Percentiles rank a stretch among this genome's conserved stretches.
These are phyloP conservation scores for Rhodofomes roseus DNA, from an alignment of 1,284 basidiomycete species.

Conservation along the genomic window DNA sequence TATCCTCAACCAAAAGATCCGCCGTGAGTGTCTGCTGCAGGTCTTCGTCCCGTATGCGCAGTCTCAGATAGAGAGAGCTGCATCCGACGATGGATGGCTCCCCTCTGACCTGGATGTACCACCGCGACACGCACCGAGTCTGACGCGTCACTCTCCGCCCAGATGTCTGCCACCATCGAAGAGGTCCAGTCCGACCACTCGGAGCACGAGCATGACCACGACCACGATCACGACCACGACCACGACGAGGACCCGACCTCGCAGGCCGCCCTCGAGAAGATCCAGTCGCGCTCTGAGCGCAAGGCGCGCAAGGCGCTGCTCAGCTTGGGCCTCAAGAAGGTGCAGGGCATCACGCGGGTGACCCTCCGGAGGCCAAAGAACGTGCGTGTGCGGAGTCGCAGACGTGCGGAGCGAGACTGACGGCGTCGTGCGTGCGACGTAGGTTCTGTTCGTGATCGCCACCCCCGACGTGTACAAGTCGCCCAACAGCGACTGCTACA, in stretches of 20 bases:
- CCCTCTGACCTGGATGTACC: constrained; percentile 32
- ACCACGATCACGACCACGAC: constrained; percentile 49
- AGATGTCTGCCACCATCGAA: constrained; percentile 83
- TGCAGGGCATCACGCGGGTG: constrained; percentile 91
- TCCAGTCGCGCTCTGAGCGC: constrained; percentile 88
- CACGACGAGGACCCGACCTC: constrained; percentile 79
- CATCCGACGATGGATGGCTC: constrained; percentile 27
- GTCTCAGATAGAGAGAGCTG: neutral
- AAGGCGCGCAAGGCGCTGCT: constrained; percentile 90
- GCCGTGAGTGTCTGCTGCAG: constrained; percentile 15
- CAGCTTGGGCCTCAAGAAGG: constrained; percentile 86
- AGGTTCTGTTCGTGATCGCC: constrained; percentile 92
- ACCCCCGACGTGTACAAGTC: constrained; percentile 98
- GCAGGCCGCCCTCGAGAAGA: constrained; percentile 84
- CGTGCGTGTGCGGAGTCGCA: constrained; percentile 42
- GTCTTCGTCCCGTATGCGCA: neutral
- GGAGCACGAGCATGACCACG: constrained; percentile 51
- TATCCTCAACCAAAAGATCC: constrained; percentile 10
- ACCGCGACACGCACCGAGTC: constrained; percentile 11
- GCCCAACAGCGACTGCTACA: constrained; percentile 95
- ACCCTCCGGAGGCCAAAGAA: constrained; percentile 94
- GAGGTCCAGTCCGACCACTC: constrained; percentile 78
- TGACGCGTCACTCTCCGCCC: constrained; percentile 8
- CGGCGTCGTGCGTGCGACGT: neutral
- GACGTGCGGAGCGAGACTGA: neutral